A percentile compares a stretch with the other conserved stretches of the same genome.
Conservation (phyloP, 768 basidiomycete species). For the Kwoniella botswanensis region DNA sequence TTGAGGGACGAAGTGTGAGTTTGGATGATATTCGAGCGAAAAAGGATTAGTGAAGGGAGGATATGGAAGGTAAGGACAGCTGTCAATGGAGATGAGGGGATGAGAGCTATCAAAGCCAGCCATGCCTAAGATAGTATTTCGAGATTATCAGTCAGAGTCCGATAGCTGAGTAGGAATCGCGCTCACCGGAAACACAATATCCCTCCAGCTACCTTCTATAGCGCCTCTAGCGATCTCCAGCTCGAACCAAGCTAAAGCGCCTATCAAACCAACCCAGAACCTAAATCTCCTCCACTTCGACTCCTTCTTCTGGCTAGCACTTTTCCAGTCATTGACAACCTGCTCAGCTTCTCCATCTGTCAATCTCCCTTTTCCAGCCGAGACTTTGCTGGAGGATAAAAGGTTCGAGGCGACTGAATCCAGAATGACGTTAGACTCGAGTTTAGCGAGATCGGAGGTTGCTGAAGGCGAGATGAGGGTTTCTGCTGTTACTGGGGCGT, state of each 20-base stretch:
- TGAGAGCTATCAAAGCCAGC: conserved; percentile 31
- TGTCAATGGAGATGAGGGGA: conserved; percentile 32
- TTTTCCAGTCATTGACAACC: conserved; percentile 24
- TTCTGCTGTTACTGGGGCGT: conserved; percentile 12
- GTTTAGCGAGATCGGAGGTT: conserved; percentile 35
- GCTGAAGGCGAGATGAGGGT: conserved; percentile 36
- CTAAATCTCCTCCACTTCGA: conserved; percentile 31
- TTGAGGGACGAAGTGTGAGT: conserved; percentile 20
- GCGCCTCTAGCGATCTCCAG: conserved; percentile 29
- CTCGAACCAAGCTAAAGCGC: conserved; percentile 35
- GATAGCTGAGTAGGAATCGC: background rate
- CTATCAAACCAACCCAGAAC: conserved; percentile 32
- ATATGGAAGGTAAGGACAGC: conserved; percentile 39
- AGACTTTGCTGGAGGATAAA: conserved; percentile 8
- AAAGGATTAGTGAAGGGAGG: conserved; percentile 39
- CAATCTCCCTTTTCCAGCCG: background rate
- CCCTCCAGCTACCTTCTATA: conserved; percentile 24
- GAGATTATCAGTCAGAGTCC: background rate
- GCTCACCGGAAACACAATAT: conserved; percentile 42
- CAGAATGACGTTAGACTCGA: conserved; percentile 48
- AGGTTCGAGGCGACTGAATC: conserved; percentile 39
- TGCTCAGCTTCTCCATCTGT: conserved; percentile 29
- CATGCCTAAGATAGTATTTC: conserved; percentile 22
- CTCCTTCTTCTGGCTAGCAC: background rate
- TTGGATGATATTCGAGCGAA: conserved; percentile 29